Base-by-base conservation (phyloP, 192 early-diverging fungal species). In the Coemansia sp. region DNA sequence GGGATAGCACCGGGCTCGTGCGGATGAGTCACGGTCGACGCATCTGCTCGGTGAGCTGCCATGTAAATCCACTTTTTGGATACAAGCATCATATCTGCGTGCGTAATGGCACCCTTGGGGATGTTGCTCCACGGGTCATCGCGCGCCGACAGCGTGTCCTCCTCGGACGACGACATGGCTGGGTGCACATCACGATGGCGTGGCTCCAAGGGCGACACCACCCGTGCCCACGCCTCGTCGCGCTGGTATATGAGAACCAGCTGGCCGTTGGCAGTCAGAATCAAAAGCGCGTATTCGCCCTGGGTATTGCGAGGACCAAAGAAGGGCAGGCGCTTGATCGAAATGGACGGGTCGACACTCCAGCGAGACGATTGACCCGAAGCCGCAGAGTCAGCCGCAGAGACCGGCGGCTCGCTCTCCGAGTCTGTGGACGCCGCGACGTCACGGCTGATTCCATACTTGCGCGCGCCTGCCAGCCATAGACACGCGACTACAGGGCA, bases 1-100 rank as follows among this genome's bases (percentile, higher is more conserved):
- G 46, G 42, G 7, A 67, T 51, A 3, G 64, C 55, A 3, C 72
- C 72, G 3, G 64, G 60, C 55, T 67, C 72, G 37, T 75, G 72
- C 33, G 64, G 57, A 35, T 75, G 46, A 9, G 53, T 28, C 9
- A 67, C 64, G 0, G 72, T 50, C 13, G 53, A 40, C 2, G 72
- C 64, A 9, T 55, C 72, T 0, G 72, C 72, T 5, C 72, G 64
- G 44, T 75, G 72, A 0, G 46, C 53, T 2, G 72, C 48, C 28
- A 75, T 39, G 40, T 67, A 75, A 29, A 75, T 75, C 72, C 72
- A 75, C 30, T 75, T 75, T 45, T 67, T 75, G 6, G 72, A 75
- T 20, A 75, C 60, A 7, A 75, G 60, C 72, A 68, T 68, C 72
- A 75, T 75, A 54, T 75, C 72, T 18, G 64, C 72, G 34, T 75